These are phyloP conservation scores for Scenedesmus sp. DNA, from an alignment of 163 green algal genomes.

Conservation along the genomic window DNA sequence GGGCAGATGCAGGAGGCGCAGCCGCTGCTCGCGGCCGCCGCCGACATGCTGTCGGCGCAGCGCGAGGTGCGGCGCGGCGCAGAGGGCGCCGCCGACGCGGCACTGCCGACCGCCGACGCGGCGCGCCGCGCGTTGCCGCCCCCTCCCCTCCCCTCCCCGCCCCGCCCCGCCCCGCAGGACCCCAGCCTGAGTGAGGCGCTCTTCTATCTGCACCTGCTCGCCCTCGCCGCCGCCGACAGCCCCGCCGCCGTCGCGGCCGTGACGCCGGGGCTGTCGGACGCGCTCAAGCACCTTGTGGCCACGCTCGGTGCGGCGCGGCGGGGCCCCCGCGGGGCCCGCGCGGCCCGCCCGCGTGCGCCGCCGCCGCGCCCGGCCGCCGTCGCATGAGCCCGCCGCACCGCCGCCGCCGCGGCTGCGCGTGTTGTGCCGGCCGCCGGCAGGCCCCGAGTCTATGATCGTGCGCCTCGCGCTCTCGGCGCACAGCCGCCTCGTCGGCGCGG, in stretches of 20 bases:
- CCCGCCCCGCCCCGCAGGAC: constrained; percentile 16
- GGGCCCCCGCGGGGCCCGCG: too few relatives aligned
- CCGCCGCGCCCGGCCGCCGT: too few relatives aligned
- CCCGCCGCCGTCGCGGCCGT: constrained; percentile 15
- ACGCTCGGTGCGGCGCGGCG: constrained; percentile 23
- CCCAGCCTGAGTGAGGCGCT: constrained; percentile 44
- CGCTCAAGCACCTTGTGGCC: constrained; percentile 15
- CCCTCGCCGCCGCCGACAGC: constrained; percentile 15
- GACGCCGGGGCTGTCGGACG: constrained; percentile 15
- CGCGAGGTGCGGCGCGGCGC: not conserved
- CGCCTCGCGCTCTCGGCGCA: constrained; percentile 49
- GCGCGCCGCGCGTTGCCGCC: too few relatives aligned
- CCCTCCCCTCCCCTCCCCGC: too few relatives aligned
- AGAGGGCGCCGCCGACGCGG: too few relatives aligned
- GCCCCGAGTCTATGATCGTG: constrained; percentile 57
- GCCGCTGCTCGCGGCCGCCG: constrained; percentile 41
- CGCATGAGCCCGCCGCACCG: too few relatives aligned
- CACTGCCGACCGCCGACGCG: too few relatives aligned
- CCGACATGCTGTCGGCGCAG: constrained; percentile 22
- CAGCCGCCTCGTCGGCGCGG: constrained; percentile 46
- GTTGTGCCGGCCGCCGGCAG: constrained; percentile 11
- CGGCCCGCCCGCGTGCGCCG: too few relatives aligned
- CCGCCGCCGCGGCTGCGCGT: not conserved
- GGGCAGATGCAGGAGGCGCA: constrained; percentile 27
- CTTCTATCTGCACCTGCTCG: constrained; percentile 55